phyloP scores from a whole-genome alignment of 352 stramenopile genomes.

The Blastocystis sp. region DNA sequence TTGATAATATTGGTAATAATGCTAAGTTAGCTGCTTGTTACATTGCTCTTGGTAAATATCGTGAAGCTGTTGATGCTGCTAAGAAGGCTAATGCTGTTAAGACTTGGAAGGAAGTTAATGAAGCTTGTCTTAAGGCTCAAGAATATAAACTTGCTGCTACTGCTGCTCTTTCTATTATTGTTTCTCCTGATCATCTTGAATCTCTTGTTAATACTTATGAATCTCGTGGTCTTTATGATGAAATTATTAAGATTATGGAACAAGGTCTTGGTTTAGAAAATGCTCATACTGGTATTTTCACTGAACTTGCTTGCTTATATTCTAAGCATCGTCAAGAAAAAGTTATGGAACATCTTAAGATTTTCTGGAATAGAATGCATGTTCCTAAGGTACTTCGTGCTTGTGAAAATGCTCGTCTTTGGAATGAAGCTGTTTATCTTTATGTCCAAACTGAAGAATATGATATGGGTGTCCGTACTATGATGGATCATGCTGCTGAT shows the following conservation, averaged over 20 bases:
- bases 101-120: constrained; percentile 98
- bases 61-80: constrained; percentile 90
- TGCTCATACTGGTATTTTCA: constrained; percentile 96
- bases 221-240: constrained; percentile 75
- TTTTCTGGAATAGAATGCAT: constrained; percentile 97
- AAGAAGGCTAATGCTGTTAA: constrained; percentile 94
- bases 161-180: constrained; percentile 96
- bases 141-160: constrained; percentile 91
- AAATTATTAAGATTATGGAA: constrained; percentile 90
- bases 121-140: constrained; percentile 82
- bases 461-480: constrained; percentile 91
- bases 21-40: constrained; percentile 97
- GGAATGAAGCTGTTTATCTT: constrained; percentile 87
- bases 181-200: constrained; percentile 96
- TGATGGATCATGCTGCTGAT: constrained; percentile 83
- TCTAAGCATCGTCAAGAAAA: constrained; percentile 95
- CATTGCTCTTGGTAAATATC: constrained; percentile 91
- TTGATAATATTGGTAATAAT: constrained; percentile 99
- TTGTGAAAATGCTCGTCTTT: constrained; percentile 91
- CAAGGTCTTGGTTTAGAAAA: constrained; percentile 91
- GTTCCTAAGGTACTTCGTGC: constrained; percentile 81
- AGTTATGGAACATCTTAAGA: constrained; percentile 99
- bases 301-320: constrained; percentile 94
- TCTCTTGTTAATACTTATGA: constrained; percentile 97
- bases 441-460: constrained; percentile 98